Evolutionary conservation across 75 land plant genomes (phyloP), one percentile per base, ranked within the genome.

Genomic region (Chamaecyparis obtusa): DNA sequence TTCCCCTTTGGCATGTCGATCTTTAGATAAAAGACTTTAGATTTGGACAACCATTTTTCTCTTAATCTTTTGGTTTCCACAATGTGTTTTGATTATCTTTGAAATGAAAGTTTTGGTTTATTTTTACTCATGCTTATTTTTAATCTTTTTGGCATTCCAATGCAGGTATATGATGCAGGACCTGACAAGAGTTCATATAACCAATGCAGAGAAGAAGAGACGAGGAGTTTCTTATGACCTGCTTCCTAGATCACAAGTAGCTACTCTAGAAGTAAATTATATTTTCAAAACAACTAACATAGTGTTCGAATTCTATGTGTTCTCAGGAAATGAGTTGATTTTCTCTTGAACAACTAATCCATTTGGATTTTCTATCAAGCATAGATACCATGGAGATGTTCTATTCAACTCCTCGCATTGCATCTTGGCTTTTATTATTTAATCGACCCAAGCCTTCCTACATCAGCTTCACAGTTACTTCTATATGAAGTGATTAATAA

Each of bases 151-250:
- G 36, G 79, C 19, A 9, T 39, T 17, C 8, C 3, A 39, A 86
- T 88, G 41, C 91, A 96, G 97, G 89, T 87, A 92, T 87, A 97
- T 92, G 60, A 90, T 92, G 9, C 54, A 85, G 4, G 87, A 90
- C 17, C 91, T 92, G 21, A 72, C 95, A 89, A 92, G 95, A 77
- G 93, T 97, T n/a, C 92, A 93, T 56, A 94, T 95, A 84, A 94
- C 99, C 5, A 97, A 97, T 83, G 90, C 91, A 57, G 86, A 83
- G 33, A 86, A 92, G 32, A 51, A 86, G 13, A 90, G 99, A 89
- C 95, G 99, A 97, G 97, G 94, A 84, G 93, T 97, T 24, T 97
- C 99, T 0, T 88, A 93, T 87, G 86, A 88, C 78, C 84, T 97
- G 33, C 87, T 96, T 24, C 94, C 99, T 5, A 89, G 97, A 77